Percentiles rank a stretch among this genome's conserved stretches.
Evolutionary conservation across 306 rosid species (phyloP).

Genomic region (Cucumis hystrix): DNA sequence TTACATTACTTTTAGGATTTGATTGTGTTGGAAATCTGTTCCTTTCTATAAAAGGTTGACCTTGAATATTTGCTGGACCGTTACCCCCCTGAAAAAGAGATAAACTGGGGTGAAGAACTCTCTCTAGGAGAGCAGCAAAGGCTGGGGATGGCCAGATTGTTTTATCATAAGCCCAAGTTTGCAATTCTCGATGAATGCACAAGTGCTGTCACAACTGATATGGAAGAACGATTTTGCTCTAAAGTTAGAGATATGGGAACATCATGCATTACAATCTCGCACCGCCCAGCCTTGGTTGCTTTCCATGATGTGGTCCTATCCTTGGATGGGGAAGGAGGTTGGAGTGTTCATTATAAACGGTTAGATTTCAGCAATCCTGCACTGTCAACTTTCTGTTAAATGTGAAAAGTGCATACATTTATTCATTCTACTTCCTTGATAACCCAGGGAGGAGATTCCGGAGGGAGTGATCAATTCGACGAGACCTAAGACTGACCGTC

Average conservation of each 20-base stretch:
- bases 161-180: slow-evolving; percentile 93
- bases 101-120: slow-evolving; percentile 96
- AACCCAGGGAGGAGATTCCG: slow-evolving; percentile 62
- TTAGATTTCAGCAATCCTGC: slow-evolving; percentile 18
- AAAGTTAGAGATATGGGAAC: slow-evolving; percentile 99
- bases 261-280: slow-evolving; percentile 97
- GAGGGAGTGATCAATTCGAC: slow-evolving; percentile 29
- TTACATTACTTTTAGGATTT: background rate
- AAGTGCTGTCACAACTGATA: slow-evolving; percentile 99
- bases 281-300: slow-evolving; percentile 97
- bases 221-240: slow-evolving; percentile 99
- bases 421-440: slow-evolving; percentile 15
- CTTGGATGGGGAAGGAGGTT: slow-evolving; percentile 98
- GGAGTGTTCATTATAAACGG: slow-evolving; percentile 85
- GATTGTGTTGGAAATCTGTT: slow-evolving; percentile 2
- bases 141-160: slow-evolving; percentile 98
- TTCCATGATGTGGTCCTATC: slow-evolving; percentile 92
- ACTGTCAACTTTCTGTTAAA: slow-evolving; percentile 7
- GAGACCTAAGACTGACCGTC: slow-evolving; percentile 48
- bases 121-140: slow-evolving; percentile 98
- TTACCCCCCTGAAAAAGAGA: slow-evolving; percentile 72
- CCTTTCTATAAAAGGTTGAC: slow-evolving; percentile 60
- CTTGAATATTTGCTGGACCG: slow-evolving; percentile 92
- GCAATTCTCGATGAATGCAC: slow-evolving; percentile 99
- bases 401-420: slow-evolving; percentile 11